Base-by-base conservation (phyloP, 2,329 filamentous ascomycete genomes). In the Penicillium sp. region DNA sequence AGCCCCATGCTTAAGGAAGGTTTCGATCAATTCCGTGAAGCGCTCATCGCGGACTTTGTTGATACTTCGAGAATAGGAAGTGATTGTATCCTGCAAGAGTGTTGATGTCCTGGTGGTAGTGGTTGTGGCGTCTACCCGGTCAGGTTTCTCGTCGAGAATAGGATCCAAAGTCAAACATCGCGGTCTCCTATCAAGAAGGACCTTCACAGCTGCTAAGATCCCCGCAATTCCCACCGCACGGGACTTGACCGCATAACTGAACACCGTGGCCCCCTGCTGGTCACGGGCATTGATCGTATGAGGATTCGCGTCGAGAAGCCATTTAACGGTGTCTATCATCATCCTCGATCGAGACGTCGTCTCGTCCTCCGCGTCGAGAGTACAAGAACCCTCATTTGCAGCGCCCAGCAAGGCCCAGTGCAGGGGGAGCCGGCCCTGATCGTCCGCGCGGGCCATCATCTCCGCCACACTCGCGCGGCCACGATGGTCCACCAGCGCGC, bases 281-380 rank as follows among this genome's bases (percentile, higher is more conserved):
- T 53, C 47, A 5, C n/a, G 35, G 13, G 47, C 30, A 28, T 53
- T 53, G 7, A 58, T 58, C 19, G 35, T 53, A n/a, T 58, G 24
- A 10, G 56, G 56, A 30, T 58, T 58, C 9, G 56, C 56, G 15
- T 53, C 37, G n/a, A 53, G 45, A 17, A 58, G 47, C 10, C 19
- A 40, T 30, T 33, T 53, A 2, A 53, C 37, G 26, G 37, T 44
- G 4, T 44, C 26, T 22, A 42, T 51, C 56, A 22, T 19, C 17
- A 9, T 53, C 37, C 37, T 35, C 33, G 26, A 42, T 26, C 35
- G 8, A 12, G 42, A 8, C 8, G 19, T 45, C 42, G 22, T 45
- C 42, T 17, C 42, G 42, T 45, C 42, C 42, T 45, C 42, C 42
- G 12, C 42, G 13, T 45, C 42, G 42, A n/a, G 22, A 19, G 22